These are phyloP conservation scores for Verticillium albo-atrum DNA, from an alignment of 2,329 filamentous ascomycete genomes.

Conservation along the genomic window DNA sequence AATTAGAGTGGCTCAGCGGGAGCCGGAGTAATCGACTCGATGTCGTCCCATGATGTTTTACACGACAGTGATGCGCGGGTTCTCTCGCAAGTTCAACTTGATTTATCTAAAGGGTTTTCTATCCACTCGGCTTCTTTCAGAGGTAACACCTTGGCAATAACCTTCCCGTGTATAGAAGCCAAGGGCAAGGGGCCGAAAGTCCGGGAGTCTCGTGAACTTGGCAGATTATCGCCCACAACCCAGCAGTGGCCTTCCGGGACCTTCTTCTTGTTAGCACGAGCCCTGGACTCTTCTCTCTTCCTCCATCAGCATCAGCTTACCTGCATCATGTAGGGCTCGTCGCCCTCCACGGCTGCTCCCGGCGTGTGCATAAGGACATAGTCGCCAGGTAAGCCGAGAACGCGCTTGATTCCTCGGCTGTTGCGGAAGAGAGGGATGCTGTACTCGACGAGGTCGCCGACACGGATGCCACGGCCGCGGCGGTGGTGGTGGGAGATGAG, in stretches of 20 bases:
- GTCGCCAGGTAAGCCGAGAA: conserved; percentile 72
- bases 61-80: background rate
- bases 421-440: conserved; percentile 64
- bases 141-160: conserved; percentile 59
- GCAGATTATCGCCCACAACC: conserved; percentile 82
- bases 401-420: conserved; percentile 69
- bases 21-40: background rate
- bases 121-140: conserved; percentile 48
- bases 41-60: background rate
- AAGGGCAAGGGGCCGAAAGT: conserved; percentile 83
- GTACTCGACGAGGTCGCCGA: conserved; percentile 85
- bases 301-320: no score
- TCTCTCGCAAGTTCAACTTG: background rate
- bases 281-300: no score
- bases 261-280: conserved; percentile 38
- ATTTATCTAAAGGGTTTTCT: conserved; percentile 10
- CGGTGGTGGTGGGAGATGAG: conserved; percentile 65
- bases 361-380: conserved; percentile 66
- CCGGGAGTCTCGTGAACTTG: conserved; percentile 80
- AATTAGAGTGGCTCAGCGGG: background rate
- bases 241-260: conserved; percentile 91
- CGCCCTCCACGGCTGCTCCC: conserved; percentile 28
- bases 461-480: conserved; percentile 57
- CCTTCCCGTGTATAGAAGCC: conserved; percentile 78
- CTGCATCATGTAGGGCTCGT: conserved; percentile 57